These are phyloP conservation scores for Aspergillus felis DNA, from an alignment of 2,329 filamentous ascomycete species.

Conservation along the genomic window DNA sequence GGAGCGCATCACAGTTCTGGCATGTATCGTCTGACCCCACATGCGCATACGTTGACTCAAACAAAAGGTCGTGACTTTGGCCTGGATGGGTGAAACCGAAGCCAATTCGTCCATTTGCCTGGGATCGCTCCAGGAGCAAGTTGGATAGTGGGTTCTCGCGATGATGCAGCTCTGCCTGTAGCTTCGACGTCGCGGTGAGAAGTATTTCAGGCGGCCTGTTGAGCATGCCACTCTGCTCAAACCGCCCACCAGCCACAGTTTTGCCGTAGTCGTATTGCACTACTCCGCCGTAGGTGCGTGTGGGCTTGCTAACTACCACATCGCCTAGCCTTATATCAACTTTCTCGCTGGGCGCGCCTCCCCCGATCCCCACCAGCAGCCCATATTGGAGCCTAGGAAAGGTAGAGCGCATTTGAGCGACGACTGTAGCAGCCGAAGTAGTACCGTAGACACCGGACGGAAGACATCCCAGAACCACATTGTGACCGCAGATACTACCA, in stretches of 20 bases:
- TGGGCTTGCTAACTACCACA: slow-evolving; percentile 12
- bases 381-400: neutral
- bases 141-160: too few relatives aligned
- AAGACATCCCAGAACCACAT: slow-evolving; percentile 6
- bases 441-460: slow-evolving; percentile 4
- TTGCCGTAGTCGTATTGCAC: slow-evolving; percentile 21
- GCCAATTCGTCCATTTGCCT: too few relatives aligned
- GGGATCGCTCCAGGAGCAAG: too few relatives aligned
- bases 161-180: slow-evolving; percentile 6
- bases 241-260: slow-evolving; percentile 1
- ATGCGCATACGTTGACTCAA: slow-evolving; percentile 1
- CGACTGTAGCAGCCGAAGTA: neutral
- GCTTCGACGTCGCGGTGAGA: slow-evolving; percentile 6
- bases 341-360: slow-evolving; percentile 4
- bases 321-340: slow-evolving; percentile 15
- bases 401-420: neutral
- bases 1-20: neutral
- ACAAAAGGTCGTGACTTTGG: neutral
- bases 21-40: neutral
- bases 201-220: slow-evolving; percentile 12
- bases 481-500: neutral
- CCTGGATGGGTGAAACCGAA: neutral
- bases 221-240: slow-evolving; percentile 10
- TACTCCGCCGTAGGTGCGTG: slow-evolving; percentile 8
- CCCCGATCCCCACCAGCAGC: slow-evolving; percentile 14